These are phyloP conservation scores for Saturnispora mendoncae DNA, from an alignment of 805 yeast species.

Conservation along the genomic window DNA sequence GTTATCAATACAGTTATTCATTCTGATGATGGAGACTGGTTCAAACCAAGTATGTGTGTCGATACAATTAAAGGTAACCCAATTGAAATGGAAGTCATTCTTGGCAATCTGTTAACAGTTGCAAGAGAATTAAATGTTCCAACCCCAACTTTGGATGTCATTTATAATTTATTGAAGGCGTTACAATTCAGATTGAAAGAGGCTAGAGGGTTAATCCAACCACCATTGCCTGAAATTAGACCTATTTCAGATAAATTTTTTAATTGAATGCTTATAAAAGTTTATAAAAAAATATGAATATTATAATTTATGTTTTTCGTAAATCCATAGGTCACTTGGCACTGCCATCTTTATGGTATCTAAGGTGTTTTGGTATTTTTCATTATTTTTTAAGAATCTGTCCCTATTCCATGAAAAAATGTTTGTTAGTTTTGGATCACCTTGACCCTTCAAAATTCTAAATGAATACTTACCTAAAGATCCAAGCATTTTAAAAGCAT, in stretches of 20 bases:
- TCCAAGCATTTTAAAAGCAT: conserved; percentile 32
- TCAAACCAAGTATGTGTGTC: conserved; percentile 65
- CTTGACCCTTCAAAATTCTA: conserved; percentile 14
- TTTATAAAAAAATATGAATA: too few relatives aligned
- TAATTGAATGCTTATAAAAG: neutral
- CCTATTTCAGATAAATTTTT: conserved; percentile 24
- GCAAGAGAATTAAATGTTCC: conserved; percentile 40
- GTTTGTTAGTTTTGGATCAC: conserved; percentile 15
- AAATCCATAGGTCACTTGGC: conserved; percentile 19
- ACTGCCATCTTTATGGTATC: conserved; percentile 21
- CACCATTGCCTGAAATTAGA: conserved; percentile 41
- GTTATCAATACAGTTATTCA: conserved; percentile 43
- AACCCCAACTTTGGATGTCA: conserved; percentile 50
- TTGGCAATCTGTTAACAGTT: conserved; percentile 52
- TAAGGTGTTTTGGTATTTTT: conserved; percentile 21
- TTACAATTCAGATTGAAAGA: conserved; percentile 59
- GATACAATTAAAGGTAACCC: conserved; percentile 58
- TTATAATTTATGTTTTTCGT: conserved; percentile 11
- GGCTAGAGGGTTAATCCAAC: conserved; percentile 34
- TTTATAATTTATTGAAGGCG: conserved; percentile 52
- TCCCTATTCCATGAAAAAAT: conserved; percentile 24
- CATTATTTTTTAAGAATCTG: conserved; percentile 21
- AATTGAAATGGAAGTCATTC: conserved; percentile 62
- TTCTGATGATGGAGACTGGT: conserved; percentile 50
- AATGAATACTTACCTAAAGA: conserved; percentile 25